Base-by-base conservation (phyloP, 495 filamentous ascomycete genomes). In the Xylaria curta region DNA sequence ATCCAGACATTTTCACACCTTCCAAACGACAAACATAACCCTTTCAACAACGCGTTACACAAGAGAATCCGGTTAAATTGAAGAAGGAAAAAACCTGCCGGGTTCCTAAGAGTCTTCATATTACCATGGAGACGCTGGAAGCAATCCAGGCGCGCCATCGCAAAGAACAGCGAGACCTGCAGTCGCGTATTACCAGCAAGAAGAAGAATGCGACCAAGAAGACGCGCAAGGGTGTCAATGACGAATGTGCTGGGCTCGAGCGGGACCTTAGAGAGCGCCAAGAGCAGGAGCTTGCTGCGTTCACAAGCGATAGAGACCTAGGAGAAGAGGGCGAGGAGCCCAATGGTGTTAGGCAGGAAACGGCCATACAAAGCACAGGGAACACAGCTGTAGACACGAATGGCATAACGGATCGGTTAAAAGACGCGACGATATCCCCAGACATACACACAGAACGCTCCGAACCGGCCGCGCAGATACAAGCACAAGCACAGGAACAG, bases 161-260 rank as follows among this genome's bases (percentile, higher is more conserved):
- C 73, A 97, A 95, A 81, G 96, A 99, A 81, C 89, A 91, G 78
- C 90, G 89, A 68, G 95, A 99, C 51, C 86, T 99, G 26, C 92
- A 95, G 82, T 84, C 87, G 46, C 89, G 90, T 31, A 91, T 96
- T 73, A 97, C 93, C 8, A 94, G 93, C 83, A 97, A 97, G 84
- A 98, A 97, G 85, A 98, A 97, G 83, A 88, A 90, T 66, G 94
- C 96, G 33, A 96, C 92, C 47, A 99, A 98, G 83, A 98, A 97
- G 87, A 98, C 94, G 19, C 89, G 96, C 40, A 97, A 94, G 81
- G 91, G 91, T 51, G 86, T 98, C 74, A 94, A 92, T 75, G 90
- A 94, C 72, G 92, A 97, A 82, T 96, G 94, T 80, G 91, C 90
- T 38, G 83, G 87, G 68, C 85, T 95, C 68, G 93, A 95, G 80